Evolutionary conservation across 345 rosid species (phyloP).

Genomic region (Syzygium oleosum): DNA sequence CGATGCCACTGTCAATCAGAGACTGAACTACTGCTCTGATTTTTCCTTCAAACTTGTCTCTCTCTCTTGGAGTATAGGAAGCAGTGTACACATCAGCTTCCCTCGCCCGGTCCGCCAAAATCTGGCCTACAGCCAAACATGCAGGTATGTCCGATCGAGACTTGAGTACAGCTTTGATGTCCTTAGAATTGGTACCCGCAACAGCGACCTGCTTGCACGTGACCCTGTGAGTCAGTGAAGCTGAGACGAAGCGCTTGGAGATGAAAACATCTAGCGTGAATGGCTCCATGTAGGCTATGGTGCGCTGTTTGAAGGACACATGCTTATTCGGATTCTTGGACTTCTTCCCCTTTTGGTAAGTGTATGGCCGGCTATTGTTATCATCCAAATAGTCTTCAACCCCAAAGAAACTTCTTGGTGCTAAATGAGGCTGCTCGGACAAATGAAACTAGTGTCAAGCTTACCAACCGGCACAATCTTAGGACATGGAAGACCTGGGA

Average conservation of each 20-base stretch:
- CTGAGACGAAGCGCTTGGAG: constrained; percentile 87
- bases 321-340: constrained; percentile 79
- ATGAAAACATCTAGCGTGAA: constrained; percentile 84
- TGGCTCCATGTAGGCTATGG: constrained; percentile 79
- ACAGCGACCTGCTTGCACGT: constrained; percentile 92
- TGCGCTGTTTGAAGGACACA: constrained; percentile 75
- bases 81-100: constrained; percentile 91
- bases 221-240: constrained; percentile 86
- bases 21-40: constrained; percentile 91
- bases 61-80: constrained; percentile 73
- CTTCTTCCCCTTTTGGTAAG: constrained; percentile 74
- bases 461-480: neutral
- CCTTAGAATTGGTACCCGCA: constrained; percentile 94
- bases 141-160: constrained; percentile 92
- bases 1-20: constrained; percentile 79
- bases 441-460: neutral
- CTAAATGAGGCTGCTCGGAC: constrained; percentile 28
- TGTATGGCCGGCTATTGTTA: constrained; percentile 79
- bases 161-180: constrained; percentile 70
- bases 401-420: constrained; percentile 93
- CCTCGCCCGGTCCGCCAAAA: constrained; percentile 73
- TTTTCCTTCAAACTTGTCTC: constrained; percentile 95
- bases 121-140: constrained; percentile 68
- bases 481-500: neutral
- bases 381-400: constrained; percentile 95